phyloP scores from a whole-genome alignment of 371 early-diverging fungal genomes.

The Dichotomocladium elegans region DNA sequence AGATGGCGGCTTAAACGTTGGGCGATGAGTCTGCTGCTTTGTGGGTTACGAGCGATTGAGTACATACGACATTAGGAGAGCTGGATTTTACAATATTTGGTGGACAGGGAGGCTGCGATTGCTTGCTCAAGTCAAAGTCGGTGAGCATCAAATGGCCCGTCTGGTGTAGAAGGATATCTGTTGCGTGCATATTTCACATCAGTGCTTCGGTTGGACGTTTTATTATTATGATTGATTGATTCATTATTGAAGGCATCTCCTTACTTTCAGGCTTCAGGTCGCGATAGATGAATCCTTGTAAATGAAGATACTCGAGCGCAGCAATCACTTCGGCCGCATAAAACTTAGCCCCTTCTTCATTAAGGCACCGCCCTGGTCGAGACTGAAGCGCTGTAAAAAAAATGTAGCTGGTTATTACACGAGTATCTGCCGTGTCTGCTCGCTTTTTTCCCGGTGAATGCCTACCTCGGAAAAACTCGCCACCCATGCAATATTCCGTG shows the following conservation, averaged over 20 bases:
- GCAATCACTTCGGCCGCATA: slow-evolving; percentile 95
- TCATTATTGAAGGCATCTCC: slow-evolving; percentile 4
- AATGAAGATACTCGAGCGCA: slow-evolving; percentile 90
- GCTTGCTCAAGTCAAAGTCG: slow-evolving; percentile 94
- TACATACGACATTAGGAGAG: slow-evolving; percentile 46
- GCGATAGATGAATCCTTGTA: slow-evolving; percentile 91
- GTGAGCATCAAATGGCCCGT: slow-evolving; percentile 96
- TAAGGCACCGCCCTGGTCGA: slow-evolving; percentile 71
- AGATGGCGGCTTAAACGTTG: slow-evolving; percentile 42
- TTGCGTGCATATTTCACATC: neutral
- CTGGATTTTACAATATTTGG: slow-evolving; percentile 74
- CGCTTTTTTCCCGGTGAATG: neutral
- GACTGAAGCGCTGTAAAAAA: slow-evolving; percentile 59
- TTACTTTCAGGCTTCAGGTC: slow-evolving; percentile 98
- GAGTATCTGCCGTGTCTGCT: neutral
- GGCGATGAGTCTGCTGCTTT: neutral
- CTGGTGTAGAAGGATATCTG: slow-evolving; percentile 88
- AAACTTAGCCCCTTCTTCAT: slow-evolving; percentile 86
- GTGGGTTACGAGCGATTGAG: neutral
- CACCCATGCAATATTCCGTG: slow-evolving; percentile 98
- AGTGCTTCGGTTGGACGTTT: no score
- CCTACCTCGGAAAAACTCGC: slow-evolving; percentile 91
- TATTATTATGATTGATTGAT: neutral
- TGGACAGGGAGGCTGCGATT: slow-evolving; percentile 68
- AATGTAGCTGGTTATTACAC: neutral